A percentile compares a stretch with the other conserved stretches of the same genome.
Evolutionary conservation across 805 yeast species (phyloP).

Genomic region (Naumovozyma dairenensis): DNA sequence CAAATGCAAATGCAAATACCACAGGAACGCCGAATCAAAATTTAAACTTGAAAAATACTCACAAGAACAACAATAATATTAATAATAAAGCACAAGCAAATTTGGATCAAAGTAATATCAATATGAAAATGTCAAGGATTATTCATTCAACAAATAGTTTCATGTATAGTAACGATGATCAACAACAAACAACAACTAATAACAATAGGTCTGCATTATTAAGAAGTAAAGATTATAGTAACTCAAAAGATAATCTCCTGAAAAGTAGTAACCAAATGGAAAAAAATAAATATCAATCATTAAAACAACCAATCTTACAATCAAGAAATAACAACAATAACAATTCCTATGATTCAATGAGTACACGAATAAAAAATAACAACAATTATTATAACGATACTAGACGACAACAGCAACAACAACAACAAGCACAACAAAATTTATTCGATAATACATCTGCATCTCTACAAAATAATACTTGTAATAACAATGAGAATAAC

Average conservation of each 20-base stretch:
- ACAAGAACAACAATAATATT: no score
- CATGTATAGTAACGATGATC: no score
- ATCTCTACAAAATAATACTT: conserved; percentile 4
- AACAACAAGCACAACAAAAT: conserved; percentile 3
- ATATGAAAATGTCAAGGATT: neutral
- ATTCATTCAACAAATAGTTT: no score
- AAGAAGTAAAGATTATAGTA: no score
- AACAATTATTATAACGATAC: no score
- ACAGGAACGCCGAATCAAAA: no score
- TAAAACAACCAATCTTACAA: neutral
- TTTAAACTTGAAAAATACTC: no score
- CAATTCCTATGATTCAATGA: conserved; percentile 23
- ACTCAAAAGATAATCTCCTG: neutral
- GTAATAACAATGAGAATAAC: conserved; percentile 7
- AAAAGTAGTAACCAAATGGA: neutral
- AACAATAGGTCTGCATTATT: no score
- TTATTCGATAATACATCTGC: no score
- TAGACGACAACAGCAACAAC: conserved; percentile 1
- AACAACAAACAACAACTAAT: no score
- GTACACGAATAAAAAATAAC: conserved; percentile 8
- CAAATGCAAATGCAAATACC: no score
- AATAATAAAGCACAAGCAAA: neutral
- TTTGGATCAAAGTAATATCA: neutral
- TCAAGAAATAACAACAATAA: conserved; percentile 2
- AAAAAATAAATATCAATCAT: neutral